A percentile compares a stretch with the other conserved stretches of the same genome.
Evolutionary conservation across 2,329 filamentous ascomycete species (phyloP).

Genomic region (Aspergillus proliferans): DNA sequence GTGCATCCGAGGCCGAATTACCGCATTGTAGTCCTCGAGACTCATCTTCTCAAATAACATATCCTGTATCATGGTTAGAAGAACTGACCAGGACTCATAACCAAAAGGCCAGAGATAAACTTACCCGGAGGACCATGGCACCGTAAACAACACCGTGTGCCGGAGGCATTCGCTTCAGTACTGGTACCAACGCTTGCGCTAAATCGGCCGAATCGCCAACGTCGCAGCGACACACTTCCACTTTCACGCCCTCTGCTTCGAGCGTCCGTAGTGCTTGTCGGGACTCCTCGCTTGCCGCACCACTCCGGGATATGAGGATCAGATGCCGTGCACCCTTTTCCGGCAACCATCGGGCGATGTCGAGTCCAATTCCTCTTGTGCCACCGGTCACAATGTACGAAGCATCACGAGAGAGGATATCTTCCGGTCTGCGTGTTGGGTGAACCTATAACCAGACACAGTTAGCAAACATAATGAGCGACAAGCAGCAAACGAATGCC

Average conservation of each 20-base stretch:
- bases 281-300: slow-evolving; percentile 14
- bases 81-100: not conserved
- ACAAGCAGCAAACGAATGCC: not conserved
- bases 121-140: slow-evolving; percentile 40
- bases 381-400: slow-evolving; percentile 53
- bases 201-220: slow-evolving; percentile 16
- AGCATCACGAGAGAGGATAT: slow-evolving; percentile 20
- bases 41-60: slow-evolving; percentile 28
- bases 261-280: slow-evolving; percentile 13
- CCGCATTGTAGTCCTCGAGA: slow-evolving; percentile 15
- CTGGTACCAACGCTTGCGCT: not conserved
- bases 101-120: not conserved
- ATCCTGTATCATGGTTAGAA: slow-evolving; percentile 14
- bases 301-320: slow-evolving; percentile 49
- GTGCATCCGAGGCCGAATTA: slow-evolving; percentile 13
- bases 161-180: slow-evolving; percentile 19
- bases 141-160: slow-evolving; percentile 42
- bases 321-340: slow-evolving; percentile 47
- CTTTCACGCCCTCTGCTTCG: slow-evolving; percentile 8
- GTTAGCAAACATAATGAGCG: not conserved
- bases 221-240: slow-evolving; percentile 27
- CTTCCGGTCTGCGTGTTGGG: slow-evolving; percentile 24
- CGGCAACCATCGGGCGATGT: slow-evolving; percentile 48
- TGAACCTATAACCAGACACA: not conserved
- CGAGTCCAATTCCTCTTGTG: slow-evolving; percentile 52